Conservation (phyloP, 1,284 basidiomycete genomes). For the Volvariella surrecta region DNA sequence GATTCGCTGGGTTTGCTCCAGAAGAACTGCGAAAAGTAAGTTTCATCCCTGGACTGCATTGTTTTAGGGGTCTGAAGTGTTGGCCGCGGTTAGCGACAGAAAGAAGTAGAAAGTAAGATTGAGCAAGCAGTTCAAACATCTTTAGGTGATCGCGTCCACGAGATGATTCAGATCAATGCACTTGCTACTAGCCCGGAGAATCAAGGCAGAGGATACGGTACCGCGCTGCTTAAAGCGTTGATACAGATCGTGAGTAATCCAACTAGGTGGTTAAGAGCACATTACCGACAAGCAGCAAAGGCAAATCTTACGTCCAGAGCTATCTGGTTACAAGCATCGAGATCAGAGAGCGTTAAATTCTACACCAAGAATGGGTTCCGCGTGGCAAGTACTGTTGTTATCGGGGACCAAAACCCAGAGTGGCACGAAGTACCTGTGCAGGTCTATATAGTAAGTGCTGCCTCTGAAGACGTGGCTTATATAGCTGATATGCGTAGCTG, state of each 20-base stretch:
- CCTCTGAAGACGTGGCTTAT: slow-evolving; percentile 15
- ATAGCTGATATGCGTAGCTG: neutral
- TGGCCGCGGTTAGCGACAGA: slow-evolving; percentile 6
- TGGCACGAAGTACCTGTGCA: slow-evolving; percentile 15
- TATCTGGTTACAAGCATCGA: slow-evolving; percentile 14
- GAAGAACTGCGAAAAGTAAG: slow-evolving; percentile 6
- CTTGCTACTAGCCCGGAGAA: slow-evolving; percentile 13
- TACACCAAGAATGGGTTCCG: slow-evolving; percentile 17
- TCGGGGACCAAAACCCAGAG: slow-evolving; percentile 16
- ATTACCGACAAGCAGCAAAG: slow-evolving; percentile 9
- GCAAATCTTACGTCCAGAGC: slow-evolving; percentile 12
- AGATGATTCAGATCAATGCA: slow-evolving; percentile 13
- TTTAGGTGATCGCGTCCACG: slow-evolving; percentile 12
- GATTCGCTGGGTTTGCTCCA: neutral
- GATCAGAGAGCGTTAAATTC: slow-evolving; percentile 12
- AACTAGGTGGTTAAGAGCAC: neutral
- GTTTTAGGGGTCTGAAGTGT: neutral
- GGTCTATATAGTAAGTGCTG: no score
- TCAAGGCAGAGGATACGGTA: slow-evolving; percentile 16
- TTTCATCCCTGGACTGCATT: neutral
- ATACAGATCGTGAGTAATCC: slow-evolving; percentile 13
- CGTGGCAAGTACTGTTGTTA: slow-evolving; percentile 10
- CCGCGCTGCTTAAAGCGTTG: slow-evolving; percentile 13
- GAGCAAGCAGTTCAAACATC: slow-evolving; percentile 8
- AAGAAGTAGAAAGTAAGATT: slow-evolving; percentile 11